Evolutionary conservation across 495 filamentous ascomycete genomes (phyloP).

Genomic region (Xylaria flabelliformis): DNA sequence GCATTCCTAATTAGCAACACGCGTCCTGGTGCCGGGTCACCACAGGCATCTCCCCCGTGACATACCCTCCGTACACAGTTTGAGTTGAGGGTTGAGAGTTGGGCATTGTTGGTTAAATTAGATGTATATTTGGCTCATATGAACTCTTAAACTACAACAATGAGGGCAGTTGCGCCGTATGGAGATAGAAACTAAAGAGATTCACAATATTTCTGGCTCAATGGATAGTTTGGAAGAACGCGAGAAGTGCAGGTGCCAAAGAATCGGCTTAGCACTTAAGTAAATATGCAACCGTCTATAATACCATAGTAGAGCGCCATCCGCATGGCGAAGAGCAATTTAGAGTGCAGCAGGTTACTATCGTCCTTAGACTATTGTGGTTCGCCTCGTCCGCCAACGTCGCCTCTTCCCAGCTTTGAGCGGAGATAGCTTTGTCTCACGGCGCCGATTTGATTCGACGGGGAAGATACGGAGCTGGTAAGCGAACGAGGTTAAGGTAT

Average conservation of each 20-base stretch:
- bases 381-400: slow-evolving; percentile 4
- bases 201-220: not conserved
- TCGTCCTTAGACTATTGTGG: not conserved
- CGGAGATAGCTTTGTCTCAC: not conserved
- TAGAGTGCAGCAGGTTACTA: not conserved
- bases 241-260: not conserved
- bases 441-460: not conserved
- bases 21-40: too few relatives aligned
- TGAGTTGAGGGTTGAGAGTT: not conserved
- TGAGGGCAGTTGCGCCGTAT: not conserved
- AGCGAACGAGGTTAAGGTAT: not conserved
- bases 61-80: slow-evolving; percentile 11
- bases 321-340: not conserved
- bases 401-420: too few relatives aligned
- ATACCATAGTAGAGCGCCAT: not conserved
- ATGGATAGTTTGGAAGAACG: too few relatives aligned
- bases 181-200: not conserved
- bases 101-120: not conserved
- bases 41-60: not conserved
- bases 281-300: not conserved
- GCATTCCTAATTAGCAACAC: not conserved
- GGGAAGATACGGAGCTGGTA: not conserved
- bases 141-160: not conserved
- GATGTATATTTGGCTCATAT: not conserved
- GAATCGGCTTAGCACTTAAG: not conserved